phyloP scores from a whole-genome alignment of 2,329 filamentous ascomycete genomes.

The Ciborinia camelliae region DNA sequence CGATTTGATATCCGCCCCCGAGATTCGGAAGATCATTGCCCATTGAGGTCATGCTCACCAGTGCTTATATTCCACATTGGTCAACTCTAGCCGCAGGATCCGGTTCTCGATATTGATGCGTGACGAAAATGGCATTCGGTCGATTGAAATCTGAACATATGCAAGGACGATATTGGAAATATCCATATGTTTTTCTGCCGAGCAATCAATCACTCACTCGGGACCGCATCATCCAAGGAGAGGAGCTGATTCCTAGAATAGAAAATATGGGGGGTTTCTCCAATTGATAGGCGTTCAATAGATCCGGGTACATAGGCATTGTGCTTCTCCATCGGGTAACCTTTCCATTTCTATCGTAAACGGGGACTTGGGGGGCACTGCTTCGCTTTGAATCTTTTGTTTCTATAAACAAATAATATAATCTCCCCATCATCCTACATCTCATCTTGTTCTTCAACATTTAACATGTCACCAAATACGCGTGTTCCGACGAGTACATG shows the following conservation, averaged over 20 bases:
- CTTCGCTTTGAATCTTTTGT: background rate
- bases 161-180: background rate
- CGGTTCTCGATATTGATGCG: background rate
- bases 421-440: background rate
- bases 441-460: background rate
- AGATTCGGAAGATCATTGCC: background rate
- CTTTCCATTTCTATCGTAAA: conserved; percentile 10
- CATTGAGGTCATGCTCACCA: background rate
- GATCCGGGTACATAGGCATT: background rate
- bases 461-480: background rate
- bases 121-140: background rate
- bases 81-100: background rate
- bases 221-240: too few species aligned
- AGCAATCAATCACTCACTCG: background rate
- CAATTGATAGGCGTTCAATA: background rate
- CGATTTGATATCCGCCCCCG: background rate
- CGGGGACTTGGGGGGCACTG: background rate
- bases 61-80: background rate
- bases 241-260: too few species aligned
- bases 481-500: background rate
- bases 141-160: background rate
- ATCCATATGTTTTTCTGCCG: background rate
- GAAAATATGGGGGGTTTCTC: background rate
- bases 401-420: background rate
- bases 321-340: conserved; percentile 5